Conservation (phyloP, 768 basidiomycete species). For the Cytidiella melzeri region DNA sequence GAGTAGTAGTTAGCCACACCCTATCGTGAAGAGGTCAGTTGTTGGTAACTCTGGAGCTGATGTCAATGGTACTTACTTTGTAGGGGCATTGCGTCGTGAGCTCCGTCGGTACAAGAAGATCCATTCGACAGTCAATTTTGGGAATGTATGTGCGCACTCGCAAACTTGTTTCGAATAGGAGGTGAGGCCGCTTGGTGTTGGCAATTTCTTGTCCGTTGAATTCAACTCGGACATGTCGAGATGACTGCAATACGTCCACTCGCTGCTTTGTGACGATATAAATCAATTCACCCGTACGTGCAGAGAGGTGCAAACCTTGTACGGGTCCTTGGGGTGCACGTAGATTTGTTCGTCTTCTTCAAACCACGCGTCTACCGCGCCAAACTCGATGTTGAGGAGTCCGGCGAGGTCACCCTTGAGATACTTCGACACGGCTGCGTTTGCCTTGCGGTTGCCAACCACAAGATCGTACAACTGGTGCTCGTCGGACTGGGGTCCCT, state of each 20-base stretch:
- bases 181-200: constrained; percentile 45
- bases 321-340: constrained; percentile 61
- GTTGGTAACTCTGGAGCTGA: neutral
- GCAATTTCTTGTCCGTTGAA: constrained; percentile 58
- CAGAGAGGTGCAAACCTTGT: constrained; percentile 40
- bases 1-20: constrained; percentile 56
- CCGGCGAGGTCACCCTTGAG: constrained; percentile 36
- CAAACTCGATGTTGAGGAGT: constrained; percentile 43
- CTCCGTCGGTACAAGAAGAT: constrained; percentile 42
- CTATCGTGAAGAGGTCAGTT: constrained; percentile 26
- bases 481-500: constrained; percentile 24
- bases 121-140: constrained; percentile 45
- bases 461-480: constrained; percentile 40
- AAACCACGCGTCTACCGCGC: constrained; percentile 55
- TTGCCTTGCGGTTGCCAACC: constrained; percentile 34
- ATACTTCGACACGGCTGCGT: constrained; percentile 33
- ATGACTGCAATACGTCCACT: constrained; percentile 54
- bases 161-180: constrained; percentile 55
- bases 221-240: constrained; percentile 54
- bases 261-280: constrained; percentile 33
- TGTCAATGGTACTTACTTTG: constrained; percentile 40
- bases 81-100: constrained; percentile 51
- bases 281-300: neutral
- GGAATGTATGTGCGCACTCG: constrained; percentile 58
- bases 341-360: constrained; percentile 63